Base-by-base conservation (phyloP, 2,329 filamentous ascomycete species). In the Paecilomyces dactylethromorphus region DNA sequence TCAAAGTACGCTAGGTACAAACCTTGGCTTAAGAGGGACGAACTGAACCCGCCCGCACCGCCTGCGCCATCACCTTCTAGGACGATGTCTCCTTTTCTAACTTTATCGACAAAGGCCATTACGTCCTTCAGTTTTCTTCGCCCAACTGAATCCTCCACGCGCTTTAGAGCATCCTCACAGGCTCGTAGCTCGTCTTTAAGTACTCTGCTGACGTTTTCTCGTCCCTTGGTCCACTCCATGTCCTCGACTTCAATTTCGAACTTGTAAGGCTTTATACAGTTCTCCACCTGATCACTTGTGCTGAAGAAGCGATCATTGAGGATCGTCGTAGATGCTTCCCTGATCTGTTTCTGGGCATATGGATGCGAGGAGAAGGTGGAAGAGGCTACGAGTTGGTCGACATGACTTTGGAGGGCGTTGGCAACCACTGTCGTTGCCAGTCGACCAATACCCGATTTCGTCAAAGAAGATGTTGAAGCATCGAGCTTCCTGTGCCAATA, bases 201-300 rank as follows among this genome's bases (percentile, higher is more conserved):
- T 1, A 94, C 87, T 8, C 81, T 82, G 45, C 86, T 83, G 1
- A 93, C 88, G 66, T 95, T 94, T 53, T 96, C 92, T 56, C 93
- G 83, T 0, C 92, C 92, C 61, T 89, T 86, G 3, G 81, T 74
- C 94, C 94, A 99, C 72, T 99, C 95, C 7, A 86, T 82, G 45
- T 92, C 90, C 69, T 96, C 91, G 52, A 99, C 87, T 67, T 99
- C 94, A 59, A 99, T 96, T 62, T 97, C 92, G 66, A 93, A 97
- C 72, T 99, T 99, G 80, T 93, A 99, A 0, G 95, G 94, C 75
- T 99, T 99, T 76, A 99, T 95, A 71, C 93, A 99, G 71, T 97
- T 97, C 74, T 99, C 94, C 0, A 99, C 90, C 76, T 97, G 94
- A 69, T 99, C 95, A 63, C 90, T 94, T 1, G 95, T 99, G 75